Base-by-base conservation (phyloP, 179 eudicot genomes). In the Drosera spatulata region DNA sequence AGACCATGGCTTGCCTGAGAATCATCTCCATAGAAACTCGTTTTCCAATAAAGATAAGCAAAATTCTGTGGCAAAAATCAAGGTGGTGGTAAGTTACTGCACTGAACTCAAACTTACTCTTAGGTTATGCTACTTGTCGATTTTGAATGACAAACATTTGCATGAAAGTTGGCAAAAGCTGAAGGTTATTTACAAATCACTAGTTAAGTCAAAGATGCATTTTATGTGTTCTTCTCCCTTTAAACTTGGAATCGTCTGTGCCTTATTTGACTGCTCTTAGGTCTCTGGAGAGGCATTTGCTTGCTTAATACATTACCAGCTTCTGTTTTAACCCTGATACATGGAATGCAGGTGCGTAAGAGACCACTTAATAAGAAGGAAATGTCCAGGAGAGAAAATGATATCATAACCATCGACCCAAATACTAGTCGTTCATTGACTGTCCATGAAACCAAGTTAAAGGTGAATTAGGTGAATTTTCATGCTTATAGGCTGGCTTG, bases 291-390 rank as follows among this genome's bases (percentile, higher is more conserved):
- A 22, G 33, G 33, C 33, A 22, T 1, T 22, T 22, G 33, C 33
- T 0, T 22, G 33, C 33, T 22, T 22, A 22, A 22, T 22, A 22
- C 33, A 50, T 55, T n/a, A 22, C 39, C 54, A 13, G 15, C 51
- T 14, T 42, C 58, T 37, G 56, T 45, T 61, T 61, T 45, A 46
- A 56, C 45, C 54, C 44, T 59, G 54, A 44, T 45, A 2, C 56
- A 59, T 56, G 73, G 58, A 12, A 69, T 75, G 69, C 82, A 94
- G 99, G 99, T 94, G 66, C 88, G 99, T 33, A 94, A 94, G 75
- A 80, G 99, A 77, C 99, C 99, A 2, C 75, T 90, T 46, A 94
- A 94, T 77, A 94, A 90, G 64, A 94, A 80, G 75, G 99, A 94
- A 75, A 64, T 85, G 48, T 72, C 96, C 13, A 90, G 82, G 87